These are phyloP conservation scores for Fusarium verrucosum DNA, from an alignment of 2,329 filamentous ascomycete genomes.

Conservation along the genomic window DNA sequence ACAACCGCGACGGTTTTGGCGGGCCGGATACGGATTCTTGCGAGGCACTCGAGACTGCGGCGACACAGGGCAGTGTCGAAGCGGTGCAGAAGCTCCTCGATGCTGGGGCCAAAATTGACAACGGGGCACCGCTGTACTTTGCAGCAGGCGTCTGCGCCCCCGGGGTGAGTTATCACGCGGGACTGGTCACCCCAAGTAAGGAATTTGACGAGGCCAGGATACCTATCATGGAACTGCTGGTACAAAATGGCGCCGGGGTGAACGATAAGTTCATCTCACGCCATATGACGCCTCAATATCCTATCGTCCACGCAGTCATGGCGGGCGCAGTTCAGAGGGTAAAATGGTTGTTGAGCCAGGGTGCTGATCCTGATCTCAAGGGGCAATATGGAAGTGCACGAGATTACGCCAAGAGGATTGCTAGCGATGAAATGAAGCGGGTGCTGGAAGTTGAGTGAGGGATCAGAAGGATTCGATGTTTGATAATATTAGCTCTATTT, in stretches of 20 bases:
- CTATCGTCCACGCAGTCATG: constrained; percentile 33
- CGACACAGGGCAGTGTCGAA: constrained; percentile 1
- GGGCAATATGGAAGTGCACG: constrained; percentile 28
- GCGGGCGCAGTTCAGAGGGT: constrained; percentile 31
- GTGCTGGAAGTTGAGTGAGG: constrained; percentile 1
- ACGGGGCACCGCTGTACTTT: constrained; percentile 29
- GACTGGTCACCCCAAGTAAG: neutral
- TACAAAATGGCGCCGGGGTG: constrained; percentile 23
- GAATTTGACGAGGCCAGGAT: constrained; percentile 21
- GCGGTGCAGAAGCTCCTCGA: constrained; percentile 21
- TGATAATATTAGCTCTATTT: neutral
- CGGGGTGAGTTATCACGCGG: neutral
- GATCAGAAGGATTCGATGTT: no score
- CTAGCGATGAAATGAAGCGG: constrained; percentile 27
- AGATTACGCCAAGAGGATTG: constrained; percentile 2
- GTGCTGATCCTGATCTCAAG: constrained; percentile 22
- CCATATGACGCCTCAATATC: constrained; percentile 18
- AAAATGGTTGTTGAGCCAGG: constrained; percentile 30
- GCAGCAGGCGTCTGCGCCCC: constrained; percentile 18
- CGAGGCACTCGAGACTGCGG: constrained; percentile 20
- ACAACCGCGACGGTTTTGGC: constrained; percentile 19
- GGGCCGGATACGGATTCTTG: constrained; percentile 22
- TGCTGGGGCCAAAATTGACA: constrained; percentile 20
- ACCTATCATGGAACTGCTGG: constrained; percentile 27
- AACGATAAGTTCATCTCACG: constrained; percentile 12